Conservation (phyloP, 2,329 filamentous ascomycete species). For the Diaporthe amygdali region DNA sequence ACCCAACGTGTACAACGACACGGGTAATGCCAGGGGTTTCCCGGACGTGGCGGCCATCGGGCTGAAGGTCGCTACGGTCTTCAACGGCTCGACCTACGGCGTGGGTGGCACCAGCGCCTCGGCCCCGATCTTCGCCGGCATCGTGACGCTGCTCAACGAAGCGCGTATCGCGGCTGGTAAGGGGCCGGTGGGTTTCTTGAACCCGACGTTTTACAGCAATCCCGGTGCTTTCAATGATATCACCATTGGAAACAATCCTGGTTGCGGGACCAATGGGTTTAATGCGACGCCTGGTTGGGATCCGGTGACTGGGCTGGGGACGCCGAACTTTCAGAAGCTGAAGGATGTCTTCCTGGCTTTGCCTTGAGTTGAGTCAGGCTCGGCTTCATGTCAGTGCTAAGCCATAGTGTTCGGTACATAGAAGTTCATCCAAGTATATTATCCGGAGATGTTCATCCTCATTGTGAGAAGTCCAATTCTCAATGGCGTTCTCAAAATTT, state of each 20-base stretch:
- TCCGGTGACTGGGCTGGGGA: conserved; percentile 32
- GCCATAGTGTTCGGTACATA: too few relatives aligned
- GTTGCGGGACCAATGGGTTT: conserved; percentile 38
- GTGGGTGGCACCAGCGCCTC: conserved; percentile 60
- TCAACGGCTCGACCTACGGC: conserved; percentile 37
- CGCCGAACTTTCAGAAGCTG: conserved; percentile 31
- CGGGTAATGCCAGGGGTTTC: conserved; percentile 31
- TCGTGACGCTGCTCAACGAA: conserved; percentile 68
- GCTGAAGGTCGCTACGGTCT: conserved; percentile 33
- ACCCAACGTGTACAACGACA: conserved; percentile 28
- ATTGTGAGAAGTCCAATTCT: too few relatives aligned
- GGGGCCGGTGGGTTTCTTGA: conserved; percentile 41
- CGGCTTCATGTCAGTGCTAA: too few relatives aligned
- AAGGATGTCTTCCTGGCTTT: conserved; percentile 27
- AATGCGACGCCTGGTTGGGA: conserved; percentile 35
- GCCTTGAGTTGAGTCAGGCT: not conserved
- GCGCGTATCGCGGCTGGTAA: conserved; percentile 56
- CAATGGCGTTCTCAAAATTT: too few relatives aligned
- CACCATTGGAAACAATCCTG: conserved; percentile 35
- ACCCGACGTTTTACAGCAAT: conserved; percentile 36
- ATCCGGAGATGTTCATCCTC: too few relatives aligned
- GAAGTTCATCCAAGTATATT: too few relatives aligned
- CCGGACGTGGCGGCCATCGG: conserved; percentile 35
- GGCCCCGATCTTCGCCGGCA: conserved; percentile 60
- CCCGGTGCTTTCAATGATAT: conserved; percentile 38